Base-by-base conservation (phyloP, 352 stramenopile species). In the Phytophthora syringae region DNA sequence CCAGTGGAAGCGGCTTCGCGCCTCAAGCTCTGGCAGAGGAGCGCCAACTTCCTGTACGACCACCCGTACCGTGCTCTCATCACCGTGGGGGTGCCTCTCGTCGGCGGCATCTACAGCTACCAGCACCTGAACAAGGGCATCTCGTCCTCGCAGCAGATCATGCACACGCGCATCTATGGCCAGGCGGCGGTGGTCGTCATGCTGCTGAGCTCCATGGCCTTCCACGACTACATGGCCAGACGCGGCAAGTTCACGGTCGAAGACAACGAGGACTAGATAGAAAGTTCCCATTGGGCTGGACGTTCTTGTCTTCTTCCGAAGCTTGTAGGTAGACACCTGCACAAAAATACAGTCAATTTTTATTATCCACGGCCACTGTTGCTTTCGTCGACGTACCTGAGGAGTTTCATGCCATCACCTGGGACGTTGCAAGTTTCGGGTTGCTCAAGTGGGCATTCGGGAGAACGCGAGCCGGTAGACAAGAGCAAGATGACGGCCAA, bases 101-200 rank as follows among this genome's bases (percentile, higher is more conserved):
- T 95, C 0, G 84, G 81, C 18, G 70, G 83, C 49, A 95, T 95
- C 58, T 93, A 83, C 68, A 58, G 73, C 18, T 86, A 79, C 55
- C 86, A 95, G 72, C 71, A 74, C 52, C 64, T 84, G 45, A 93
- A 95, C 74, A 82, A 74, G 64, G 74, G 73, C 47, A 88, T 95
- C 67, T 76, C 79, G 37, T 42, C 64, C 7, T 93, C 86, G 60
- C 86, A 95, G 75, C 81, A 93, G 84, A 88, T 95, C 67, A 95
- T 95, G 86, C 79, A 93, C 74, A 90, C 86, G 44, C 84, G 86
- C 55, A 89, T 95, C 51, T 95, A 95, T 72, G 84, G 86, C 49
- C 86, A 95, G 49, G 76, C 69, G 18, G 69, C 83, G 0, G 79
- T 92, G 1, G 83, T 95, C 3, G 68, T 88, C 25, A 44, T 95